These are phyloP conservation scores for Wickerhamomyces chaumierensis DNA, from an alignment of 805 yeast genomes.

Conservation along the genomic window DNA sequence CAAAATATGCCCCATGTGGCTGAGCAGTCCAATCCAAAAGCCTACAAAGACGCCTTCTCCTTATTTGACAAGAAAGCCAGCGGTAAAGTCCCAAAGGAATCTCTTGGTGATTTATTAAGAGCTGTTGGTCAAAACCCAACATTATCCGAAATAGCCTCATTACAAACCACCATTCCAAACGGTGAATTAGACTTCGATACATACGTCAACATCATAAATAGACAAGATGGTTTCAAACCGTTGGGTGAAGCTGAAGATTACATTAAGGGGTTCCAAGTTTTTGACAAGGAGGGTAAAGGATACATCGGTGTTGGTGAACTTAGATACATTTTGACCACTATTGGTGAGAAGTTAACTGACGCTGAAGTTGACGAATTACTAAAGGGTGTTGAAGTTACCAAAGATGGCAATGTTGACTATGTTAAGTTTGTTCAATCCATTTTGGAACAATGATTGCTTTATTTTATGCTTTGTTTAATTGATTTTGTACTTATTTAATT, in stretches of 20 bases:
- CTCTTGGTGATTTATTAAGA: conserved; percentile 85
- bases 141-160: conserved; percentile 65
- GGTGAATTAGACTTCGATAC: conserved; percentile 59
- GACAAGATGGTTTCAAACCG: conserved; percentile 83
- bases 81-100: conserved; percentile 75
- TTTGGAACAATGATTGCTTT: conserved; percentile 56
- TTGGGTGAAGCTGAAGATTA: conserved; percentile 84
- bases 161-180: conserved; percentile 29
- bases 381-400: conserved; percentile 88
- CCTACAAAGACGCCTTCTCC: conserved; percentile 85
- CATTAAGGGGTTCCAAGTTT: conserved; percentile 92
- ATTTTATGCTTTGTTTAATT: neutral
- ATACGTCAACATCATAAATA: conserved; percentile 63
- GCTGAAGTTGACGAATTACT: conserved; percentile 91
- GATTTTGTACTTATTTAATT: neutral
- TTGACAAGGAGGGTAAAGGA: conserved; percentile 93
- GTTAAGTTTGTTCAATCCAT: conserved; percentile 90
- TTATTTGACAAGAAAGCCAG: conserved; percentile 93
- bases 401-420: conserved; percentile 92
- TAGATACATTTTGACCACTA: conserved; percentile 85
- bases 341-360: conserved; percentile 88
- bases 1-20: conserved; percentile 1
- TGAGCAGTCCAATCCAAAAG: conserved; percentile 23
- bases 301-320: conserved; percentile 95
- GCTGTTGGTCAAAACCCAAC: conserved; percentile 99